Base-by-base conservation (phyloP, 495 filamentous ascomycete species). In the Penicillium silybi region DNA sequence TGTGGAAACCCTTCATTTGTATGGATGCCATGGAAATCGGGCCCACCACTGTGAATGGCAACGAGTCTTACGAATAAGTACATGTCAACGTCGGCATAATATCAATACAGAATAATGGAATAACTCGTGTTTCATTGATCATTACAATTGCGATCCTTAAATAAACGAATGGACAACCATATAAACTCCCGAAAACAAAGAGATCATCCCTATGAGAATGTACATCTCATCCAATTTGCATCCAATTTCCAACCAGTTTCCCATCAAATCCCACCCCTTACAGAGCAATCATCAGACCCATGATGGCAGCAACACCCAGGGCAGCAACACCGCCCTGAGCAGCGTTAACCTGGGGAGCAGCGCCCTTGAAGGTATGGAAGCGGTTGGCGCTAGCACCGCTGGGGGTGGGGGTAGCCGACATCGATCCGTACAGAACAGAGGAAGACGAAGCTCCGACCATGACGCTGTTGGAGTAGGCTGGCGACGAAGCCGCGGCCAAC, bases 221-320 rank as follows among this genome's bases (percentile, higher is more conserved):
- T 35, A 43, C 10, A 9, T 48, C 26, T 35, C 8, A 48, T 32
- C 29, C 29, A 10, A 10, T 11, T 32, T 15, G 3, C 3, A 19
- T 8, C 5, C 32, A 35, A 35, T 11, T 35, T n/a, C 8, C 37
- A 18, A 6, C 18, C n/a, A 32, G 9, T 26, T 1, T 16, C 25
- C 26, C 20, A 39, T 11, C 22, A 13, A 23, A 39, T 2, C 6
- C 5, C 41, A 8, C 46, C 7, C 2, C 41, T 53, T 57, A 67
- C 54, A 65, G 56, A 25, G 57, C 59, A 50, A 57, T 46, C 62
- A 67, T 59, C 40, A 67, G 19, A 13, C 51, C 64, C 62, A 67
- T 65, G 23, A 63, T 52, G 48, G 54, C 59, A 17, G 62, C 62
- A 46, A 61, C 54, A 41, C 51, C 62, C n/a, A 58, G n/a, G n/a